Evolutionary conservation across 495 filamentous ascomycete genomes (phyloP).

Genomic region (Trichodelitschia bisporula): DNA sequence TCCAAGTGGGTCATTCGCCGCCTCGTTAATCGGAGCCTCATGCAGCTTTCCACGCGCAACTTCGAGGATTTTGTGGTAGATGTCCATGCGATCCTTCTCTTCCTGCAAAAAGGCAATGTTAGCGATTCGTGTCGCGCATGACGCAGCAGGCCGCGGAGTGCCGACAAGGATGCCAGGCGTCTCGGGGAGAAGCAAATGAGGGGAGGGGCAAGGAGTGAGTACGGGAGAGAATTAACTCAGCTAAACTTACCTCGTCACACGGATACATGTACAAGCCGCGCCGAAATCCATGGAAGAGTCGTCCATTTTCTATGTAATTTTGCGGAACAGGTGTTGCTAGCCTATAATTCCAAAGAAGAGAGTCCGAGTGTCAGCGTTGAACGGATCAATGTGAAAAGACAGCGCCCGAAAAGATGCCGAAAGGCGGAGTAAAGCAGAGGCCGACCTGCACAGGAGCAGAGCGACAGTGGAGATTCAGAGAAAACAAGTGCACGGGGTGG

Average conservation of each 20-base stretch:
- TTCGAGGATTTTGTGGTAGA: constrained; percentile 18
- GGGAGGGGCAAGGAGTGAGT: neutral
- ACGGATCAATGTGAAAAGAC: no score
- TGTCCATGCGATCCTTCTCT: constrained; percentile 20
- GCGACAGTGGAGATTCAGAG: no score
- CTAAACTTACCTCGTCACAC: constrained; percentile 29
- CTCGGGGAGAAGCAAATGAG: neutral
- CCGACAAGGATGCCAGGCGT: neutral
- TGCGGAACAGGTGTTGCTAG: constrained; percentile 8
- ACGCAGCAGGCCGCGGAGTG: constrained; percentile 1
- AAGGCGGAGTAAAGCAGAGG: no score
- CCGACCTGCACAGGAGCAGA: no score
- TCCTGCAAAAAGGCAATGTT: constrained; percentile 8
- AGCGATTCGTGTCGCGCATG: constrained; percentile 2
- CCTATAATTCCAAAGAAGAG: constrained; percentile 4
- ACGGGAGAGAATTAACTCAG: no score
- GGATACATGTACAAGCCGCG: constrained; percentile 36
- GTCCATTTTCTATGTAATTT: constrained; percentile 29
- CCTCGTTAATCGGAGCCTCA: constrained; percentile 23
- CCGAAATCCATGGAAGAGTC: constrained; percentile 28
- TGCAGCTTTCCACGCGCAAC: constrained; percentile 33
- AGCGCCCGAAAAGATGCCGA: no score
- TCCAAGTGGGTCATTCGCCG: constrained; percentile 2
- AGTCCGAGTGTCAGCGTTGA: constrained; percentile 1
- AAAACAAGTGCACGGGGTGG: no score